Evolutionary conservation across 129 eudicot genomes (phyloP).

Genomic region (Calendula officinalis): DNA sequence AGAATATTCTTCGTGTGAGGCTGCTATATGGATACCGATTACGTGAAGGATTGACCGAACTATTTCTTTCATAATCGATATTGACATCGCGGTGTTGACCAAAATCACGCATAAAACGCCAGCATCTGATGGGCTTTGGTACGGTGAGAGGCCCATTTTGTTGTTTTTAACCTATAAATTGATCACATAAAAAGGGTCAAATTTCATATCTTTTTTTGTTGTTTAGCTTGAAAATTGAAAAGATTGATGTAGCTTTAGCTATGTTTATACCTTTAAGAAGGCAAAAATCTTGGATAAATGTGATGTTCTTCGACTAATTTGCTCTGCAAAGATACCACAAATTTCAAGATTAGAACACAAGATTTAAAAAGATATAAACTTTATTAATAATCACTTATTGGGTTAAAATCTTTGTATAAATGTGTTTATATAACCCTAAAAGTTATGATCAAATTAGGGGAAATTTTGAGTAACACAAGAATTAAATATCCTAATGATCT

Average conservation of each 20-base stretch:
- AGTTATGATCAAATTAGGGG: slow-evolving; percentile 8
- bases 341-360: slow-evolving; percentile 11
- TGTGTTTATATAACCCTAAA: neutral
- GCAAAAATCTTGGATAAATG: slow-evolving; percentile 12
- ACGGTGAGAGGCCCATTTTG: slow-evolving; percentile 76
- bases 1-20: slow-evolving; percentile 55
- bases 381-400: neutral
- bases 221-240: neutral
- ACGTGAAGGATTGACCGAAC: slow-evolving; percentile 62
- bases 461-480: slow-evolving; percentile 4
- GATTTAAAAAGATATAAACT: slow-evolving; percentile 9
- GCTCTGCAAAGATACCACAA: neutral
- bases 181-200: slow-evolving; percentile 9
- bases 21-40: slow-evolving; percentile 59
- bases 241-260: neutral
- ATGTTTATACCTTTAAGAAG: slow-evolving; percentile 1
- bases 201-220: neutral
- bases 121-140: slow-evolving; percentile 64
- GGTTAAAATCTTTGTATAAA: neutral
- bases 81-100: slow-evolving; percentile 73
- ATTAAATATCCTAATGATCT: neutral
- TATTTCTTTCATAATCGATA: slow-evolving; percentile 61
- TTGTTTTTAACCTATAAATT: slow-evolving; percentile 41
- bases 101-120: slow-evolving; percentile 73
- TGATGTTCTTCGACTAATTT: neutral